A percentile compares a stretch with the other conserved stretches of the same genome.
phyloP scores from a whole-genome alignment of 2,329 filamentous ascomycete genomes.

The Podosphaera fusca region DNA sequence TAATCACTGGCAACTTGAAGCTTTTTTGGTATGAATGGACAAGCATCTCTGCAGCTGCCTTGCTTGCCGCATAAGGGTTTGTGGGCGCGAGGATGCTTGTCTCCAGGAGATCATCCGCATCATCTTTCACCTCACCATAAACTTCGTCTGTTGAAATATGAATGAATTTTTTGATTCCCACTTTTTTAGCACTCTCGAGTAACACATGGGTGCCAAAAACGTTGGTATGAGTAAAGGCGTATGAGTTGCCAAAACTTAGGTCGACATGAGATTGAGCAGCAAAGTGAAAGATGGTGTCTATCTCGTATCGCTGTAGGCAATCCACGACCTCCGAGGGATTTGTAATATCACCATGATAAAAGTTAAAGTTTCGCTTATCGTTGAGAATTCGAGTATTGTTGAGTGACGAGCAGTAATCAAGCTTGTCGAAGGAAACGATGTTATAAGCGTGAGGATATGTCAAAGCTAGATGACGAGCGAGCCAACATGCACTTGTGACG shows the following conservation, averaged over 20 bases:
- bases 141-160: slow-evolving; percentile 74
- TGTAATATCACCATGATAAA: slow-evolving; percentile 60
- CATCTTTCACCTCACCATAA: slow-evolving; percentile 56
- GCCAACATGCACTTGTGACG: slow-evolving; percentile 42
- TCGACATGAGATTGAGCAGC: slow-evolving; percentile 74
- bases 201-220: slow-evolving; percentile 69
- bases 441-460: slow-evolving; percentile 56
- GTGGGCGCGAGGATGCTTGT: slow-evolving; percentile 54
- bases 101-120: slow-evolving; percentile 48
- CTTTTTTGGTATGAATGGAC: slow-evolving; percentile 72
- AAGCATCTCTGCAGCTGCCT: slow-evolving; percentile 64
- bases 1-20: slow-evolving; percentile 59
- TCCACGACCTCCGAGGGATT: slow-evolving; percentile 44
- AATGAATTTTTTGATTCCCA: slow-evolving; percentile 49
- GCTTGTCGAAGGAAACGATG: slow-evolving; percentile 62
- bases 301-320: slow-evolving; percentile 45
- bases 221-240: slow-evolving; percentile 60
- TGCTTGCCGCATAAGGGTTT: slow-evolving; percentile 62
- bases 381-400: slow-evolving; percentile 56
- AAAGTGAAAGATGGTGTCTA: slow-evolving; percentile 67
- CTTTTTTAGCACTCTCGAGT: slow-evolving; percentile 51
- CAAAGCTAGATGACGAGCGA: slow-evolving; percentile 53
- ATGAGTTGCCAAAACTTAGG: slow-evolving; percentile 61
- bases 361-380: slow-evolving; percentile 47
- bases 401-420: slow-evolving; percentile 60